These are phyloP conservation scores for Pelargonium fulgidum DNA, from an alignment of 441 rosid genomes.

Conservation along the genomic window DNA sequence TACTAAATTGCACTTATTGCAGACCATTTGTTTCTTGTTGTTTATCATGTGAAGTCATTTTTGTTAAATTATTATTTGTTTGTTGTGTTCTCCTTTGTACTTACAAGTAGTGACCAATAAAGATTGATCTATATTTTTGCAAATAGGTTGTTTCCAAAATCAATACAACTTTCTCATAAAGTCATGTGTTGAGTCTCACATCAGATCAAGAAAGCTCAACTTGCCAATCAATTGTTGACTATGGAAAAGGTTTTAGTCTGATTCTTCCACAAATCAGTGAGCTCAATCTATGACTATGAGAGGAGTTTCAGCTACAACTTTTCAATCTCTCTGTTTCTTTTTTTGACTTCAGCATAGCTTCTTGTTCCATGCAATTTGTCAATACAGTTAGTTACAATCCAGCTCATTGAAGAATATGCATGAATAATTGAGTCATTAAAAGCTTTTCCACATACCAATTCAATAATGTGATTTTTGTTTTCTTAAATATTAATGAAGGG, in stretches of 20 bases:
- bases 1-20: conserved; percentile 15
- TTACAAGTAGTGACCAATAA: neutral
- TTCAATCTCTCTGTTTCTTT: neutral
- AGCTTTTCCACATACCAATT: too few species aligned
- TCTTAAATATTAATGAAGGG: too few species aligned
- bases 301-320: conserved; percentile 15
- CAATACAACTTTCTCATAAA: neutral
- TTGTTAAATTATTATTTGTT: neutral
- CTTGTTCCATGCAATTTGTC: conserved; percentile 28
- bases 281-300: neutral
- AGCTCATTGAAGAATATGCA: neutral
- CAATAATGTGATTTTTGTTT: too few species aligned
- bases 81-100: neutral
- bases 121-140: neutral
- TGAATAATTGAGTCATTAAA: conserved; percentile 4
- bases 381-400: neutral
- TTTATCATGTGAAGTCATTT: conserved; percentile 13
- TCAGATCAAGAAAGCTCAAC: too few species aligned
- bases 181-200: neutral
- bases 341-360: conserved; percentile 21
- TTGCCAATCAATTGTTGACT: conserved; percentile 1
- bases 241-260: neutral
- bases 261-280: conserved; percentile 15
- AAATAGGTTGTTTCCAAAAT: neutral
- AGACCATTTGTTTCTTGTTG: conserved; percentile 23